A percentile compares a stretch with the other conserved stretches of the same genome.
phyloP scores from a whole-genome alignment of 2,329 filamentous ascomycete genomes.

The Colletotrichum orbiculare region DNA sequence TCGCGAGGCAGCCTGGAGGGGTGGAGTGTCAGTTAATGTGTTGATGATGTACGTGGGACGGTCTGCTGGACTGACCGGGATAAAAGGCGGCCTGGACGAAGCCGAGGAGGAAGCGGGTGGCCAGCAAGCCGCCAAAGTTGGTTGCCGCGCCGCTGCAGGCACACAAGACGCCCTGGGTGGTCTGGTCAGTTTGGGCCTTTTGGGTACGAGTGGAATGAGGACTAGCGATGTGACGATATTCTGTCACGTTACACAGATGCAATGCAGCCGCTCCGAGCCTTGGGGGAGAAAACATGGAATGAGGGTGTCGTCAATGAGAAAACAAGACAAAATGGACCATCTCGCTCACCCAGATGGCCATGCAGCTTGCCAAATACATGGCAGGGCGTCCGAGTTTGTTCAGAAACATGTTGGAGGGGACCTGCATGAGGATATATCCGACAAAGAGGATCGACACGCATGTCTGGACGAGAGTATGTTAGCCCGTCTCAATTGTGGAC shows the following conservation, averaged over 20 bases:
- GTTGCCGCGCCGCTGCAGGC: constrained; percentile 30
- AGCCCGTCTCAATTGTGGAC: constrained; percentile 19
- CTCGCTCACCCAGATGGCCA: constrained; percentile 42
- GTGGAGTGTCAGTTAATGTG: not conserved
- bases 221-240: not conserved
- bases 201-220: not conserved
- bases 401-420: constrained; percentile 39
- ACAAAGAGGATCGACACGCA: constrained; percentile 37
- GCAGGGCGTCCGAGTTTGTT: constrained; percentile 41
- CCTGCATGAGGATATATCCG: constrained; percentile 45
- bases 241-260: constrained; percentile 21
- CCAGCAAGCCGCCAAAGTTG: constrained; percentile 25
- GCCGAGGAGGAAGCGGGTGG: constrained; percentile 31
- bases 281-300: constrained; percentile 41
- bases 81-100: constrained; percentile 36
- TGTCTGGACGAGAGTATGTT: constrained; percentile 40
- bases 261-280: constrained; percentile 1
- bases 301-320: constrained; percentile 45
- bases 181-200: not conserved
- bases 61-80: constrained; percentile 43
- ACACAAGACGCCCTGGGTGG: constrained; percentile 28
- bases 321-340: constrained; percentile 43
- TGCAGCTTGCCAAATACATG: constrained; percentile 26
- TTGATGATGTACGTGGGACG: not conserved
- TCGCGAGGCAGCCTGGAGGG: constrained; percentile 21